Conservation (phyloP, 148 eudicot species). For the Simmondsia chinensis region DNA sequence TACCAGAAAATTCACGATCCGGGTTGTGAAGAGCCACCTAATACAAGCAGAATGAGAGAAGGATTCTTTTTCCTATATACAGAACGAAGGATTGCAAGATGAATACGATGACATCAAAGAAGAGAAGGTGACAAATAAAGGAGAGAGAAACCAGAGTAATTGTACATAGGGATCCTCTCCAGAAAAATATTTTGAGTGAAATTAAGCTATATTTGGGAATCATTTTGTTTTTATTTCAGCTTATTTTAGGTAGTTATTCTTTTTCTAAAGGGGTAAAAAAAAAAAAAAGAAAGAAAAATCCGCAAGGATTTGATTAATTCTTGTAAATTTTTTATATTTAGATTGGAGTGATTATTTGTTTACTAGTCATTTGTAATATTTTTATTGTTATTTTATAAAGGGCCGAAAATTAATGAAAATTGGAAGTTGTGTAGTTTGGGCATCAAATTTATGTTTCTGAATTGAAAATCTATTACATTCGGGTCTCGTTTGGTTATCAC, state of each 20-base stretch:
- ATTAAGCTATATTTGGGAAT: not conserved
- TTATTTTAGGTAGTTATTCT: not conserved
- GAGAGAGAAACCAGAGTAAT: slow-evolving; percentile 15
- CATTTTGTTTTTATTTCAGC: not conserved
- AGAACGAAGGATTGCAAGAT: not conserved
- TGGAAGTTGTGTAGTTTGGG: too few relatives aligned
- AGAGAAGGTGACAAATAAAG: not conserved
- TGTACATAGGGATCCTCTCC: slow-evolving; percentile 19
- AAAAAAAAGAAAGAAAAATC: slow-evolving; percentile 1
- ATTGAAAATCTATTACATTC: too few relatives aligned
- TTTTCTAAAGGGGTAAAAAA: not conserved
- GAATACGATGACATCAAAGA: not conserved
- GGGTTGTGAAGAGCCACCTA: too few relatives aligned
- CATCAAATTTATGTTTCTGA: too few relatives aligned
- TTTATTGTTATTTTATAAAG: too few relatives aligned
- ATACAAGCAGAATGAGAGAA: too few relatives aligned
- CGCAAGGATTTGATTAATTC: slow-evolving; percentile 13
- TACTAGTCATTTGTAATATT: too few relatives aligned
- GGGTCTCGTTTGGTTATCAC: too few relatives aligned
- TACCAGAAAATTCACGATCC: too few relatives aligned
- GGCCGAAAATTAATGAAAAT: not conserved
- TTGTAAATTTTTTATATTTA: slow-evolving; percentile 10
- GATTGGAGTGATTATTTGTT: too few relatives aligned
- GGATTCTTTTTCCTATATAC: too few relatives aligned
- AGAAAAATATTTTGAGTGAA: slow-evolving; percentile 10